phyloP scores from a whole-genome alignment of 208 protist species.

The Novymonas esmeraldas region DNA sequence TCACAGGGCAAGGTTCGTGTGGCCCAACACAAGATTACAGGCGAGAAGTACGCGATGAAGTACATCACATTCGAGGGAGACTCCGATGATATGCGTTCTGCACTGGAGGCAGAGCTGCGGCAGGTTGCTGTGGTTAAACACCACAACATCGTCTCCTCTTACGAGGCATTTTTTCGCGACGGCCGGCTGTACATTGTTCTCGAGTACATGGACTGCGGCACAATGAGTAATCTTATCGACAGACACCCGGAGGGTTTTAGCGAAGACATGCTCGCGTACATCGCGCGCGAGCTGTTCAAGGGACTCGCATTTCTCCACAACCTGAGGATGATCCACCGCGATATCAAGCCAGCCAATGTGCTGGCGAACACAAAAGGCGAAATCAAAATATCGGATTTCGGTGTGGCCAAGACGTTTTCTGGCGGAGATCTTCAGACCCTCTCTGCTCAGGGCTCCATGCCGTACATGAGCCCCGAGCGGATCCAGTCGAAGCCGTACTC shows the following conservation, averaged over 20 bases:
- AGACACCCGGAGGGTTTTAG: slow-evolving; percentile 64
- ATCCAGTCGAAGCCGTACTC: slow-evolving; percentile 91
- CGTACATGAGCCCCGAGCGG: slow-evolving; percentile 95
- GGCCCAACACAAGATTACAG: slow-evolving; percentile 66
- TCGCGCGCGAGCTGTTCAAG: slow-evolving; percentile 83
- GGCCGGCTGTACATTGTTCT: slow-evolving; percentile 88
- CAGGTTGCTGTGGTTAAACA: slow-evolving; percentile 87
- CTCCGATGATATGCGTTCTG: slow-evolving; percentile 67
- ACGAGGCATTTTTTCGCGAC: slow-evolving; percentile 91
- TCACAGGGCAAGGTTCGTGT: slow-evolving; percentile 91
- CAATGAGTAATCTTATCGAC: slow-evolving; percentile 86
- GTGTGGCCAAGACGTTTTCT: slow-evolving; percentile 90
- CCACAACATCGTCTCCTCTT: slow-evolving; percentile 89
- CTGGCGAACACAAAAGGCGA: slow-evolving; percentile 95
- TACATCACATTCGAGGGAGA: slow-evolving; percentile 81
- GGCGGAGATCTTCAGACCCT: slow-evolving; percentile 79
- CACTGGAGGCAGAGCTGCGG: slow-evolving; percentile 76
- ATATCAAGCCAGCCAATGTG: slow-evolving; percentile 97
- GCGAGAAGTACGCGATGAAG: slow-evolving; percentile 89
- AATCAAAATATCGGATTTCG: slow-evolving; percentile 98
- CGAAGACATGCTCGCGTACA: slow-evolving; percentile 85
- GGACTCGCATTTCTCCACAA: slow-evolving; percentile 86
- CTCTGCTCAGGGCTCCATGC: slow-evolving; percentile 90
- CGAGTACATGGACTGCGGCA: slow-evolving; percentile 92
- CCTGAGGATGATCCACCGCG: slow-evolving; percentile 93